Evolutionary conservation across 1,284 basidiomycete genomes (phyloP).

Genomic region (Veloboletus limbatus): DNA sequence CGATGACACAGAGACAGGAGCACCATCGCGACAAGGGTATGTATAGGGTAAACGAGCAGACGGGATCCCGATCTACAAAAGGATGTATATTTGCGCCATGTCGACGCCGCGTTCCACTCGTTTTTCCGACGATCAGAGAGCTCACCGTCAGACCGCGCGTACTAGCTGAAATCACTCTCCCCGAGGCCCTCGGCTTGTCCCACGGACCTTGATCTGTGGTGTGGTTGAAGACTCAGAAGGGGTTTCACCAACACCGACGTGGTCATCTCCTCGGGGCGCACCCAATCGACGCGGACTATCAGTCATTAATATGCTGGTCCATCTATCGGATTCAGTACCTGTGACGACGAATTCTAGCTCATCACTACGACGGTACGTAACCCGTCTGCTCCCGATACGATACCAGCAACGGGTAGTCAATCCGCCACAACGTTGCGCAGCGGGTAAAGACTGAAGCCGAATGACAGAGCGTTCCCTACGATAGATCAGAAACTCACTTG

Average conservation of each 20-base stretch:
- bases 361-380: background rate
- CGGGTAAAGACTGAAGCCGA: no score
- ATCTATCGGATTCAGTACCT: background rate
- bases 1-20: background rate
- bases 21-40: no score
- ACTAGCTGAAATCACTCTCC: no score
- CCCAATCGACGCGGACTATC: background rate
- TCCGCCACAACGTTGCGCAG: no score
- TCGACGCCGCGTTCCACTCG: background rate
- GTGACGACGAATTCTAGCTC: background rate
- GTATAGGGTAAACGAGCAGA: no score
- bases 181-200: background rate
- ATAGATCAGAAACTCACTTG: no score
- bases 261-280: background rate
- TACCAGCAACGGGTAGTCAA: no score
- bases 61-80: background rate
- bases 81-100: background rate
- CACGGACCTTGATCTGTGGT: background rate
- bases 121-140: no score
- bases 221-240: background rate
- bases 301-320: background rate
- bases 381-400: background rate
- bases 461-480: no score
- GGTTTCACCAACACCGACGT: background rate
- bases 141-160: no score